Percentiles rank a stretch among this genome's conserved stretches.
Conservation (phyloP, 2,329 filamentous ascomycete species). For the Westerdykella ornata region DNA sequence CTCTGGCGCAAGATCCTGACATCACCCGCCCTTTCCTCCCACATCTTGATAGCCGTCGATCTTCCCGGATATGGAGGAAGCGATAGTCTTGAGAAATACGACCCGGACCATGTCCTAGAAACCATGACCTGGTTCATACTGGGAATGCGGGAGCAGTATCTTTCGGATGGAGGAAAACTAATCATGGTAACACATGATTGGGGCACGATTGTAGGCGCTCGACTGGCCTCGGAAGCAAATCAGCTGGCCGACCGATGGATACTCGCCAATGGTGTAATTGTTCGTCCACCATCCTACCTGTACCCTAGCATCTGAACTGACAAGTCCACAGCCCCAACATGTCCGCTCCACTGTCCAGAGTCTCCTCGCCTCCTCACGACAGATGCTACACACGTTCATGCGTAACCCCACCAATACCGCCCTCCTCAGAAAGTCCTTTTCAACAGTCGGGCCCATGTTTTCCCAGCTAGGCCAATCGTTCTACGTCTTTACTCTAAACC, state of each 20-base stretch:
- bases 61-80: conserved; percentile 55
- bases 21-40: conserved; percentile 34
- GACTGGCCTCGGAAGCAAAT: conserved; percentile 54
- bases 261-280: conserved; percentile 48
- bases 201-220: conserved; percentile 48
- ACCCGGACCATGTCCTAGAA: conserved; percentile 48
- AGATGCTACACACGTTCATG: conserved; percentile 47
- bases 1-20: conserved; percentile 48
- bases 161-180: conserved; percentile 22
- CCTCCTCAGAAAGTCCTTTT: conserved; percentile 41
- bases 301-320: not conserved
- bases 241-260: conserved; percentile 52
- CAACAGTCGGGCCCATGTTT: conserved; percentile 43
- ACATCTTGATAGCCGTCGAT: conserved; percentile 50
- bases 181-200: conserved; percentile 51
- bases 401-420: conserved; percentile 41
- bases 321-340: conserved; percentile 36
- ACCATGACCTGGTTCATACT: conserved; percentile 49
- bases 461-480: conserved; percentile 46
- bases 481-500: conserved; percentile 51
- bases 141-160: conserved; percentile 44
- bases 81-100: conserved; percentile 46
- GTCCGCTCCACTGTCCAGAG: conserved; percentile 39
- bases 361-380: conserved; percentile 39
- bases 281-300: conserved; percentile 33